Evolutionary conservation across 1,139 yeast species (phyloP).

Genomic region (Suhomyces wounanorum): DNA sequence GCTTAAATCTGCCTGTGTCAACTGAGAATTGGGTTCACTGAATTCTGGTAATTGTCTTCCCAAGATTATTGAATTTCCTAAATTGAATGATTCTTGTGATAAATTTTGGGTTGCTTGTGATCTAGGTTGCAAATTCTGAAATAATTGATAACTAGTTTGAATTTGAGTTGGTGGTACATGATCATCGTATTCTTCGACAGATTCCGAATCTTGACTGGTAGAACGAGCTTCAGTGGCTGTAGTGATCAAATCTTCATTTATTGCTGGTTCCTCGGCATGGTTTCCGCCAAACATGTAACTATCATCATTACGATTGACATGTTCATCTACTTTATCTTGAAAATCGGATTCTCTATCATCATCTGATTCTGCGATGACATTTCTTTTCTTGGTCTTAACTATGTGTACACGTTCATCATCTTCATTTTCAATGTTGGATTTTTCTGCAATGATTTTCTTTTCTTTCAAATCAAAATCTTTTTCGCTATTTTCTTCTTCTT

Average conservation of each 20-base stretch:
- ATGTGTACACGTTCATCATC: slow-evolving; percentile 5
- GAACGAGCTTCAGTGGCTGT: slow-evolving; percentile 17
- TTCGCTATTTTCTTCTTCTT: slow-evolving; percentile 21
- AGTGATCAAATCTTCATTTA: slow-evolving; percentile 20
- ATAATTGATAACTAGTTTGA: slow-evolving; percentile 20
- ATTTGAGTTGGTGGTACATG: slow-evolving; percentile 6
- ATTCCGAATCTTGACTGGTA: not conserved
- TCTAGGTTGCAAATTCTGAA: slow-evolving; percentile 36
- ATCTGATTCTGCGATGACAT: slow-evolving; percentile 16
- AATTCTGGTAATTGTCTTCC: slow-evolving; percentile 24
- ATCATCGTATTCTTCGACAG: slow-evolving; percentile 3
- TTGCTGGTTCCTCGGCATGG: slow-evolving; percentile 17
- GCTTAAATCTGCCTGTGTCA: slow-evolving; percentile 11
- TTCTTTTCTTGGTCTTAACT: slow-evolving; percentile 14
- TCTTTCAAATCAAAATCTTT: slow-evolving; percentile 6
- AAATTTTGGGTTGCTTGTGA: slow-evolving; percentile 5
- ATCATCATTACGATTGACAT: slow-evolving; percentile 25
- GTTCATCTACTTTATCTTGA: not conserved
- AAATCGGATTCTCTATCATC: slow-evolving; percentile 21
- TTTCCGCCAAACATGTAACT: slow-evolving; percentile 40
- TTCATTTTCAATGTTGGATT: slow-evolving; percentile 10
- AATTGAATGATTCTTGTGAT: slow-evolving; percentile 12
- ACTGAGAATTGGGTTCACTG: slow-evolving; percentile 12
- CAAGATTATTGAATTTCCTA: slow-evolving; percentile 8
- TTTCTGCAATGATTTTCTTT: slow-evolving; percentile 10